These are phyloP conservation scores for Kwoniella botswanensis DNA, from an alignment of 768 basidiomycete genomes.

Conservation along the genomic window DNA sequence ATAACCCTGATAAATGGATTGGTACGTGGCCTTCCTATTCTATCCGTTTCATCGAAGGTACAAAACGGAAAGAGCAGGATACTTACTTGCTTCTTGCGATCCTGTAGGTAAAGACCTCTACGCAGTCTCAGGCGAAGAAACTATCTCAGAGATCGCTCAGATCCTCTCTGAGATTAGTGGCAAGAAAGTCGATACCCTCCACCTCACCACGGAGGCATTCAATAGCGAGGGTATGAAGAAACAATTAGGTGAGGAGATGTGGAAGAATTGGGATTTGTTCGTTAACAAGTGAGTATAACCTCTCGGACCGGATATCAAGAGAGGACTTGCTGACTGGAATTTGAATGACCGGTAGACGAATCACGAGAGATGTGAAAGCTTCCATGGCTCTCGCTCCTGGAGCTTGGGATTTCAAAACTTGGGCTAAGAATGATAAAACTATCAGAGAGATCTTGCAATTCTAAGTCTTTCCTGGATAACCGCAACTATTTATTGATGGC, in stretches of 20 bases:
- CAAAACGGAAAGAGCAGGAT: not conserved
- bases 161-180: constrained; percentile 16
- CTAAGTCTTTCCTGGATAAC: not conserved
- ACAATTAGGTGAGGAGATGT: constrained; percentile 18
- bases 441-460: constrained; percentile 7
- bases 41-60: not conserved
- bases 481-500: no score
- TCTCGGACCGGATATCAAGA: not conserved
- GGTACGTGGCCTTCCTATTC: constrained; percentile 2
- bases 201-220: constrained; percentile 17
- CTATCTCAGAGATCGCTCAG: constrained; percentile 20
- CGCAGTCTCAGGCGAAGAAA: constrained; percentile 14
- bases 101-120: constrained; percentile 27
- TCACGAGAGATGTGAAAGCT: constrained; percentile 10
- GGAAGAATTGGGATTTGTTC: constrained; percentile 20
- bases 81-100: no score
- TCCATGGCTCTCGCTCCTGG: not conserved
- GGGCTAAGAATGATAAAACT: constrained; percentile 9
- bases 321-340: not conserved
- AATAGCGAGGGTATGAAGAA: constrained; percentile 19
- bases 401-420: constrained; percentile 2
- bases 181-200: constrained; percentile 33
- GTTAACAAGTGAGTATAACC: constrained; percentile 28
- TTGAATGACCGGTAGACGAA: not conserved
- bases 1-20: constrained; percentile 25